These are phyloP conservation scores for Jatropha multifida DNA, from an alignment of 441 rosid genomes.

Conservation along the genomic window DNA sequence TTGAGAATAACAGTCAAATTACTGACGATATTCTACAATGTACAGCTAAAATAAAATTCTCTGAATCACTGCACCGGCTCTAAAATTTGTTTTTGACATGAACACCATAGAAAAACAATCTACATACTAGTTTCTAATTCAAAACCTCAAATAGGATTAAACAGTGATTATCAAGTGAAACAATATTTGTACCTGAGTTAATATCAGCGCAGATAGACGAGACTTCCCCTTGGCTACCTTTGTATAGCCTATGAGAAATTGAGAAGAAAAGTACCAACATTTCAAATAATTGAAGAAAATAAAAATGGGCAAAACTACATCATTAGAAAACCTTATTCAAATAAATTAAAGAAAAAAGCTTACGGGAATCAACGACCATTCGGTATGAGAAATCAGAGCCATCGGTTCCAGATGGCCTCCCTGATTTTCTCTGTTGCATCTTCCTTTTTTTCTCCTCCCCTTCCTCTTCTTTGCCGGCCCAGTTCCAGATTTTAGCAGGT, in stretches of 20 bases:
- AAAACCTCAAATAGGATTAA: background rate
- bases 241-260: conserved; percentile 50
- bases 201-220: conserved; percentile 46
- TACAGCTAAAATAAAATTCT: background rate
- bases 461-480: background rate
- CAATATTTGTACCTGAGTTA: conserved; percentile 50
- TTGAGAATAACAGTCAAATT: background rate
- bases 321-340: background rate
- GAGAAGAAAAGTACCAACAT: background rate
- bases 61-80: background rate
- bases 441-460: background rate
- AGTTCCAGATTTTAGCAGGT: background rate
- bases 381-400: conserved; percentile 87
- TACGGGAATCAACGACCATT: conserved; percentile 91
- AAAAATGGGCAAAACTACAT: background rate
- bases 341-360: conserved; percentile 21
- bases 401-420: conserved; percentile 57
- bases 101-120: background rate
- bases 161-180: background rate
- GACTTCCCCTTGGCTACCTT: conserved; percentile 70
- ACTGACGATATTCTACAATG: background rate
- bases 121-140: background rate
- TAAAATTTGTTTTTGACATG: background rate
- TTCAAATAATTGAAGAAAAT: background rate
- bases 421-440: conserved; percentile 26